Percentiles rank a stretch among this genome's conserved stretches.
phyloP scores from a whole-genome alignment of 805 yeast species.

The Brettanomyces sp. region DNA sequence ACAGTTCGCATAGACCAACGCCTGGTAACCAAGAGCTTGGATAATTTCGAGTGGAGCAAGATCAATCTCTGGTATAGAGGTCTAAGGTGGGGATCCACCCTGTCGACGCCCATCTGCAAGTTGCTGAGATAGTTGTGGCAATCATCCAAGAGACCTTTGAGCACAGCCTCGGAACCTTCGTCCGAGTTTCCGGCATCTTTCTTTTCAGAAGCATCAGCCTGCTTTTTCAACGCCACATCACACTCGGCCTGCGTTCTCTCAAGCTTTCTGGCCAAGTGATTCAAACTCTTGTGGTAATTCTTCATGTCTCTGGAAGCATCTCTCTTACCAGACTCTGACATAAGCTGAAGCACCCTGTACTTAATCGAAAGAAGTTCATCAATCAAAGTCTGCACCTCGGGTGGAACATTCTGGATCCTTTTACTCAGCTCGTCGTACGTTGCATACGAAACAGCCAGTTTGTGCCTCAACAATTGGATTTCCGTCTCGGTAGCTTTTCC shows the following conservation, averaged over 20 bases:
- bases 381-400: slow-evolving; percentile 40
- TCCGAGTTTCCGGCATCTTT: not conserved
- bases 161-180: slow-evolving; percentile 30
- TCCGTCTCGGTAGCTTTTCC: slow-evolving; percentile 18
- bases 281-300: slow-evolving; percentile 11
- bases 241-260: slow-evolving; percentile 13
- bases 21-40: slow-evolving; percentile 79
- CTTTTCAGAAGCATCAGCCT: not conserved
- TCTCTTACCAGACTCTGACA: slow-evolving; percentile 33
- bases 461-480: slow-evolving; percentile 46
- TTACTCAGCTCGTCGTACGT: slow-evolving; percentile 50
- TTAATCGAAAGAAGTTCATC: slow-evolving; percentile 55
- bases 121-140: slow-evolving; percentile 71
- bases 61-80: slow-evolving; percentile 56
- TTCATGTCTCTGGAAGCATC: not conserved
- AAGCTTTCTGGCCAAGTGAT: slow-evolving; percentile 15
- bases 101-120: slow-evolving; percentile 38
- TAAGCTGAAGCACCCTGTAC: slow-evolving; percentile 44
- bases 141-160: slow-evolving; percentile 75
- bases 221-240: not conserved
- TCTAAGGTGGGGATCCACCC: slow-evolving; percentile 41
- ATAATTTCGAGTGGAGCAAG: slow-evolving; percentile 63
- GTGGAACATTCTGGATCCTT: slow-evolving; percentile 43
- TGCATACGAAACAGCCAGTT: slow-evolving; percentile 52
- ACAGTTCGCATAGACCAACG: slow-evolving; percentile 98